A percentile compares a stretch with the other conserved stretches of the same genome.
These are phyloP conservation scores for Paracamarosporium sp. DNA, from an alignment of 2,329 filamentous ascomycete species.

Conservation along the genomic window DNA sequence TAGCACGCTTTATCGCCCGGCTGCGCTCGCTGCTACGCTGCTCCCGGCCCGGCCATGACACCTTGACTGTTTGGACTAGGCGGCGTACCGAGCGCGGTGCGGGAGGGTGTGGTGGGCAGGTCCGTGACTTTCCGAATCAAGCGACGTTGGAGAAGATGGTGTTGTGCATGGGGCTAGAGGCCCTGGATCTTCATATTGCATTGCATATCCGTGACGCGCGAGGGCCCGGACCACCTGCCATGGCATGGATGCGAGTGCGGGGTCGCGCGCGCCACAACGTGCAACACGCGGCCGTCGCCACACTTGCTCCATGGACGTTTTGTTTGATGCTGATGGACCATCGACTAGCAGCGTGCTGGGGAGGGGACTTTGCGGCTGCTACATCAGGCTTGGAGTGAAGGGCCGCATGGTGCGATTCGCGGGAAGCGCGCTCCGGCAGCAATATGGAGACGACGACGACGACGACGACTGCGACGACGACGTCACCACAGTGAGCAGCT, in stretches of 20 bases:
- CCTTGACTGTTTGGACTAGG: neutral
- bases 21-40: neutral
- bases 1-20: neutral
- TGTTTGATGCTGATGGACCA: neutral
- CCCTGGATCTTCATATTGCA: conserved; percentile 9
- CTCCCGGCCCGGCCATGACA: neutral
- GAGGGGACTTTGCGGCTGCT: neutral
- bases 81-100: neutral
- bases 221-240: conserved; percentile 7
- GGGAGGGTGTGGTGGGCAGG: conserved; percentile 2
- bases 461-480: neutral
- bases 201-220: conserved; percentile 7
- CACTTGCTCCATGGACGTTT: neutral
- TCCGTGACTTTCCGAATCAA: conserved; percentile 6
- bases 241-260: conserved; percentile 3
- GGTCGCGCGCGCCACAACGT: conserved; percentile 9
- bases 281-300: conserved; percentile 3
- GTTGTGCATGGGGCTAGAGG: conserved; percentile 8
- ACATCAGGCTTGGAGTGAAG: neutral
- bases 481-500: neutral
- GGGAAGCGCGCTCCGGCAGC: conserved; percentile 7
- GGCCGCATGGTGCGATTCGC: neutral
- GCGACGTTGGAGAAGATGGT: conserved; percentile 12
- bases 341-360: neutral
- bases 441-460: no score